Evolutionary conservation across 129 eudicot species (phyloP).

Genomic region (Pulicaria dysenterica): DNA sequence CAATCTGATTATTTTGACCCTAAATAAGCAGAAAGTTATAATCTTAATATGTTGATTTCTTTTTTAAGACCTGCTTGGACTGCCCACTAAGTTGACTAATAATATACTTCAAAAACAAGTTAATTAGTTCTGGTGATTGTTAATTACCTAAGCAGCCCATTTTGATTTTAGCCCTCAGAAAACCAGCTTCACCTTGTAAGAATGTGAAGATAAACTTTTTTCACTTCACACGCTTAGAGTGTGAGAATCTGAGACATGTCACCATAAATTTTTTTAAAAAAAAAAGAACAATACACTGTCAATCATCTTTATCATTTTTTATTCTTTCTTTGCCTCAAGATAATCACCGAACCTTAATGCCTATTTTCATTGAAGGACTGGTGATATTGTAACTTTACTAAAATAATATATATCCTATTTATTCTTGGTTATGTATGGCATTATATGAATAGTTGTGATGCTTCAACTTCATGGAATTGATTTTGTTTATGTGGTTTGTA

Average conservation of each 20-base stretch:
- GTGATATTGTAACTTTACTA: no score
- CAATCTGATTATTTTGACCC: background rate
- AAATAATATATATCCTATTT: no score
- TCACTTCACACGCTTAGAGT: background rate
- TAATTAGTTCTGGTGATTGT: background rate
- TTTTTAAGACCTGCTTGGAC: background rate
- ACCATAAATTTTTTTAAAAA: background rate
- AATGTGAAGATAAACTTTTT: constrained; percentile 8
- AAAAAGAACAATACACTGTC: background rate
- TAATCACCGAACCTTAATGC: no score
- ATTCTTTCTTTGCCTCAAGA: background rate
- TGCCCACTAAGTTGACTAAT: constrained; percentile 1
- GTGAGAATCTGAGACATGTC: background rate
- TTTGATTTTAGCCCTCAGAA: constrained; percentile 3
- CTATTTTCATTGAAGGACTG: no score
- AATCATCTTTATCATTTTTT: background rate
- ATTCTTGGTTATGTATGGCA: background rate
- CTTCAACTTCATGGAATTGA: background rate
- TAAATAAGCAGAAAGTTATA: background rate
- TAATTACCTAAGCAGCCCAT: constrained; percentile 1
- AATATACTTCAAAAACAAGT: background rate
- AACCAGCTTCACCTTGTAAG: constrained; percentile 14
- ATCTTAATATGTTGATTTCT: background rate
- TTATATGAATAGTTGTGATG: background rate
- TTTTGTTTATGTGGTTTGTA: background rate